Base-by-base conservation (phyloP, 169 alveolate species). In the Plasmodium falciparum region DNA sequence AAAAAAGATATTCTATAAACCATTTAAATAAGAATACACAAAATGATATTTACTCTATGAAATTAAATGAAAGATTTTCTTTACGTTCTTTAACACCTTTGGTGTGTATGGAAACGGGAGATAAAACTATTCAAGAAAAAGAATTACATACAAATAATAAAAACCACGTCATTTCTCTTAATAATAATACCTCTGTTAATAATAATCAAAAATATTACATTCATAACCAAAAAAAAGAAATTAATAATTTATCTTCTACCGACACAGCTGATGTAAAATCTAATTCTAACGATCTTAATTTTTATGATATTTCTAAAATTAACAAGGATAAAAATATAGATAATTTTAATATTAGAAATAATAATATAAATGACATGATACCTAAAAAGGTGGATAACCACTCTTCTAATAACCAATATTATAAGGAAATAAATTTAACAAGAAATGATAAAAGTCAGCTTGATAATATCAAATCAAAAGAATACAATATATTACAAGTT, bases 1-100 rank as follows among this genome's bases (percentile, higher is more conserved):
- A 88, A 54, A 58, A 56, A 50, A 29, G 56, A 59, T 26, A 43
- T 47, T 63, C 92, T 8, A 29, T 73, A 50, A 47, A 73, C 15
- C 58, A 43, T 69, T 47, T 86, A 15, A 74, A 20, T 9, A 74
- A 74, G 17, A 45, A 29, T 58, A 12, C 33, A 22, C 45, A 56
- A 15, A 71, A 86, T 58, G 56, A 9, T 8, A 39, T 74, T 9
- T 74, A 65, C 17, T 52, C 73, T 8, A 17, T 58, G 43, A 74
- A 45, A 86, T 39, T 4, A 13, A 73, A 54, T 13, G 92, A 56
- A 12, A 62, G 72, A 49, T 73, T 5, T 76, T 56, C 73, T 13
- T 29, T 58, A 0, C 73, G 78, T 20, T 66, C 85, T 47, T 5
- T 86, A 59, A 85, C 59, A 72, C 88, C 88, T 2, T 13, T 45